Evolutionary conservation across 306 rosid species (phyloP).

Genomic region (Rubus parviflorus): DNA sequence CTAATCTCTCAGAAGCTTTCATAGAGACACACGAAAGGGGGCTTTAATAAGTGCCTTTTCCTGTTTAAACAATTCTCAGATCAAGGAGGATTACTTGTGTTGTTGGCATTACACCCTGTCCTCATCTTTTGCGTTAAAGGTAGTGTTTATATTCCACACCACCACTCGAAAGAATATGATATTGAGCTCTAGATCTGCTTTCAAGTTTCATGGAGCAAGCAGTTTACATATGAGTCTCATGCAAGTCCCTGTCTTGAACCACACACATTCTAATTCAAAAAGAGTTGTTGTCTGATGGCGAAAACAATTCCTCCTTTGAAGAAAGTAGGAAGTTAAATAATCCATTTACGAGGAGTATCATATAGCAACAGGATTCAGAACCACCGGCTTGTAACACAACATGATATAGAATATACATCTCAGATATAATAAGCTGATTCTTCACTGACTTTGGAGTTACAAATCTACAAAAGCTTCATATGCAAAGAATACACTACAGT

Average conservation of each 20-base stretch:
- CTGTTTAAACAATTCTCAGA: neutral
- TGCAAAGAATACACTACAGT: neutral
- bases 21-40: neutral
- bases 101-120: constrained; percentile 9
- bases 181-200: neutral
- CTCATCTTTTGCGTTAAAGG: neutral
- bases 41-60: constrained; percentile 1
- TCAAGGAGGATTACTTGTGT: neutral
- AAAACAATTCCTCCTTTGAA: neutral
- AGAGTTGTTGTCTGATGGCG: neutral
- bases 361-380: neutral
- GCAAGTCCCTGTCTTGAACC: neutral
- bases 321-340: neutral
- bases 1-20: constrained; percentile 5
- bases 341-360: neutral
- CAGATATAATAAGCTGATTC: neutral
- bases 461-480: neutral
- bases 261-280: constrained; percentile 4
- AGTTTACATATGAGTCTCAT: neutral
- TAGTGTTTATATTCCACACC: neutral
- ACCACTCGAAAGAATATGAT: neutral
- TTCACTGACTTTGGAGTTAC: neutral
- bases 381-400: neutral
- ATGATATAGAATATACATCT: neutral
- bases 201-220: neutral